Conservation (phyloP, 495 filamentous ascomycete species). For the Glutinoglossum americanum region DNA sequence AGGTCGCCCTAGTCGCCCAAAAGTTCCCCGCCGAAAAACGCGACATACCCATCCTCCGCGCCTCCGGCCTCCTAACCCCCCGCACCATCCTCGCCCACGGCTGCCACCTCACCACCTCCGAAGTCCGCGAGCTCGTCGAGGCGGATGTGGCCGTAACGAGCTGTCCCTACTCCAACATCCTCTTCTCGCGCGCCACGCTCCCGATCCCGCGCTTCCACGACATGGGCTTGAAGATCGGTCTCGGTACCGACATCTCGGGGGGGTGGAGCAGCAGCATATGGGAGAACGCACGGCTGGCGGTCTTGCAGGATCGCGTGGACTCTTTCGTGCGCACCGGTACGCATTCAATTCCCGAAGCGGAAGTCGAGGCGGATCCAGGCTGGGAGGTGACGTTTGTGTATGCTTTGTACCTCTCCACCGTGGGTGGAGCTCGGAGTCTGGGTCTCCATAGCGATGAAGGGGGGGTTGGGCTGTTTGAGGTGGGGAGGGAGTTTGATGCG, state of each 20-base stretch:
- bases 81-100: slow-evolving; percentile 44
- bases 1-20: slow-evolving; percentile 27
- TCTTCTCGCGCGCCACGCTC: slow-evolving; percentile 34
- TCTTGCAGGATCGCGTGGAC: slow-evolving; percentile 35
- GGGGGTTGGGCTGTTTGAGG: slow-evolving; percentile 32
- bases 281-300: slow-evolving; percentile 34
- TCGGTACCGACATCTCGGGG: slow-evolving; percentile 48
- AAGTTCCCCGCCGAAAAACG: slow-evolving; percentile 30
- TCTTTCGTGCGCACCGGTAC: slow-evolving; percentile 16
- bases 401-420: slow-evolving; percentile 34
- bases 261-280: slow-evolving; percentile 37
- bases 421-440: slow-evolving; percentile 39
- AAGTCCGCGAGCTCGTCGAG: slow-evolving; percentile 24
- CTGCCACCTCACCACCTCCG: slow-evolving; percentile 32
- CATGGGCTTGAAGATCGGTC: slow-evolving; percentile 37
- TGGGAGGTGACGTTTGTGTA: slow-evolving; percentile 11
- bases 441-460: slow-evolving; percentile 22
- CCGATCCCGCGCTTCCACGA: slow-evolving; percentile 31
- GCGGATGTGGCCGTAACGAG: slow-evolving; percentile 36
- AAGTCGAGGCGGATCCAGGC: too few relatives aligned
- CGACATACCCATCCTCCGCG: slow-evolving; percentile 33
- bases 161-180: slow-evolving; percentile 42
- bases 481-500: slow-evolving; percentile 45
- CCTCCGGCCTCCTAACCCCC: slow-evolving; percentile 28
- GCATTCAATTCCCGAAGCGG: slow-evolving; percentile 10